Percentiles rank a stretch among this genome's conserved stretches.
Conservation (phyloP, 805 yeast species). For the Diddensiella santjacobensis region DNA sequence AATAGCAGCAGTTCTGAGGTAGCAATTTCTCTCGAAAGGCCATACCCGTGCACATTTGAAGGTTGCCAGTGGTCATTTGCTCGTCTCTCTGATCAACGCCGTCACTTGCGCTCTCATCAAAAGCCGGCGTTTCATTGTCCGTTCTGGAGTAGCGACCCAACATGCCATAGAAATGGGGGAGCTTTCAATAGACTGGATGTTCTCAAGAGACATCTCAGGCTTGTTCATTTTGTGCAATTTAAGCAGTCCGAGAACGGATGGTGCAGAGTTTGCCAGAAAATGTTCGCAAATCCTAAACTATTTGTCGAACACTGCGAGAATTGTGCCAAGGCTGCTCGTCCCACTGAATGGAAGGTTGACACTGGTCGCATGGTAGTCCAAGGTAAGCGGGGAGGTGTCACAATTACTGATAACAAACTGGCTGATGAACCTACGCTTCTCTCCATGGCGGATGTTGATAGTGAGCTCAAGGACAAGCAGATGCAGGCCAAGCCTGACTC, state of each 20-base stretch:
- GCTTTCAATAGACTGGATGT: constrained; percentile 73
- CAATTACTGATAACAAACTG: constrained; percentile 14
- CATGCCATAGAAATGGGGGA: constrained; percentile 75
- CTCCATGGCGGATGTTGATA: constrained; percentile 16
- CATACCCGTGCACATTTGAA: constrained; percentile 35
- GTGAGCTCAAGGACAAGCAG: constrained; percentile 16
- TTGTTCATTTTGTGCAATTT: constrained; percentile 60
- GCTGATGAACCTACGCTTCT: constrained; percentile 18
- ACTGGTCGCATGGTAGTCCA: constrained; percentile 15
- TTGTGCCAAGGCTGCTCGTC: constrained; percentile 46
- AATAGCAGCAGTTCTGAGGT: constrained; percentile 5
- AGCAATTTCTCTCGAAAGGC: constrained; percentile 26
- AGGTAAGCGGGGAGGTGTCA: constrained; percentile 13
- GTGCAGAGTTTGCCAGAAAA: constrained; percentile 61
- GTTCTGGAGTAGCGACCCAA: constrained; percentile 61
- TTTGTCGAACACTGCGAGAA: constrained; percentile 63
- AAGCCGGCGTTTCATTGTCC: constrained; percentile 70
- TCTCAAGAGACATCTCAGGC: constrained; percentile 62
- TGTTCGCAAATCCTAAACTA: constrained; percentile 50
- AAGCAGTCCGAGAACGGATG: constrained; percentile 56
- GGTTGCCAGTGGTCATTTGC: constrained; percentile 69
- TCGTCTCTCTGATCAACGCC: constrained; percentile 62
- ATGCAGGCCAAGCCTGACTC: constrained; percentile 7
- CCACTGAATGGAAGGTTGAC: constrained; percentile 28
- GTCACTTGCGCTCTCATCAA: constrained; percentile 64